Evolutionary conservation across 768 basidiomycete species (phyloP).

Genomic region (Daedaleopsis sinensis): DNA sequence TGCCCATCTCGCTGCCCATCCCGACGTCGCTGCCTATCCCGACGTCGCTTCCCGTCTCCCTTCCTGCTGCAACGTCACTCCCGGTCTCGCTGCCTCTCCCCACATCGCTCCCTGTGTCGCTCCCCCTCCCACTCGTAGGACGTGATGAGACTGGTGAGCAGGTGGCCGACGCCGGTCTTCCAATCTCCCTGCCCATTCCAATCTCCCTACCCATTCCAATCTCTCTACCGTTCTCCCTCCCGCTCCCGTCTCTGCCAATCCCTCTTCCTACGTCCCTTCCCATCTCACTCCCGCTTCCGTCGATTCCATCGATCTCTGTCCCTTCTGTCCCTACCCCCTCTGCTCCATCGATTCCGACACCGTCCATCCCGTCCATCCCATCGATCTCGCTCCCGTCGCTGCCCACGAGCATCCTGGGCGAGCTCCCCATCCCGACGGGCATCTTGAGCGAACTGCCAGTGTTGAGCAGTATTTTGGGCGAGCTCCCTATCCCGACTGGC

Average conservation of each 20-base stretch:
- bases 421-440: not conserved
- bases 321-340: no score
- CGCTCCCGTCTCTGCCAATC: not conserved
- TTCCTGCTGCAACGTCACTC: not conserved
- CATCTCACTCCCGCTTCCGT: no score
- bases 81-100: slow-evolving; percentile 4
- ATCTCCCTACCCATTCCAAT: not conserved
- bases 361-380: not conserved
- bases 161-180: not conserved
- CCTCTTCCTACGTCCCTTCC: slow-evolving; percentile 1
- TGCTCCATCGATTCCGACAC: not conserved
- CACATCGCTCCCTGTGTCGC: slow-evolving; percentile 2
- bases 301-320: no score
- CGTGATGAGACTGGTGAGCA: no score
- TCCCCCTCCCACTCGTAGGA: not conserved
- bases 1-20: not conserved
- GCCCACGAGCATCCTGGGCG: not conserved
- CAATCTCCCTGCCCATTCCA: slow-evolving; percentile 7
- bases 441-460: not conserved
- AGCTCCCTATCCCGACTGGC: slow-evolving; percentile 5
- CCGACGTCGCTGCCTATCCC: not conserved
- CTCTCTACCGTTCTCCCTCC: not conserved
- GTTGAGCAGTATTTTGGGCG: not conserved
- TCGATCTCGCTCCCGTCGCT: not conserved
- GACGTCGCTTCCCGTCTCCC: not conserved